Conservation (phyloP, 805 yeast species). For the Suhomyces vadensis region DNA sequence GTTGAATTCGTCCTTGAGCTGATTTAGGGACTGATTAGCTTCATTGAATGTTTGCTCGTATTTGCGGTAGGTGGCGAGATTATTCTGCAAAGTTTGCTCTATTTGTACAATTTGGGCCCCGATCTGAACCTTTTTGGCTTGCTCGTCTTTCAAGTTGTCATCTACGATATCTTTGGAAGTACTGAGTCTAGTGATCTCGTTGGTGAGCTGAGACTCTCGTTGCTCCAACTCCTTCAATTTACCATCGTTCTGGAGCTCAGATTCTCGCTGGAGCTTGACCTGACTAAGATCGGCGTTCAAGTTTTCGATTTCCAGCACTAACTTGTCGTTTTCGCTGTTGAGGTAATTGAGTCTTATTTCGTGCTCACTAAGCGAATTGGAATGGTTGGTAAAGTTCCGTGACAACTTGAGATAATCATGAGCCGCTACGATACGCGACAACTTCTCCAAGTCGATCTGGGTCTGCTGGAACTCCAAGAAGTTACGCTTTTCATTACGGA, state of each 20-base stretch:
- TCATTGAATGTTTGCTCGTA: constrained; percentile 48
- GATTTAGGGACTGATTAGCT: constrained; percentile 45
- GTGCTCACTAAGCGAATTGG: constrained; percentile 43
- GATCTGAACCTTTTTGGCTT: constrained; percentile 31
- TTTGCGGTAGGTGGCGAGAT: constrained; percentile 35
- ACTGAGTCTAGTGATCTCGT: constrained; percentile 65
- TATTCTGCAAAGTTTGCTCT: constrained; percentile 32
- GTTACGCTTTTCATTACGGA: constrained; percentile 77
- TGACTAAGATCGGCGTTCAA: constrained; percentile 61
- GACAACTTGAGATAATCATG: constrained; percentile 59
- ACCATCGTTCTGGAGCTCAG: constrained; percentile 62
- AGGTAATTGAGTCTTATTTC: constrained; percentile 43
- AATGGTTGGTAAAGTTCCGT: constrained; percentile 43
- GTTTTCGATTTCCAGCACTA: constrained; percentile 55
- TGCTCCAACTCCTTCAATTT: constrained; percentile 59
- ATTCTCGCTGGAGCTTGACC: constrained; percentile 52
- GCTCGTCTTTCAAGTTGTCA: constrained; percentile 61
- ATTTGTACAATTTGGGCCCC: constrained; percentile 36
- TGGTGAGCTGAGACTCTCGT: constrained; percentile 55
- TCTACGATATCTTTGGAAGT: constrained; percentile 60
- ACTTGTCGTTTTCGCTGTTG: constrained; percentile 44
- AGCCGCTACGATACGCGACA: constrained; percentile 72
- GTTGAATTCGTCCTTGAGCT: constrained; percentile 47
- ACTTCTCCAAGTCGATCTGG: constrained; percentile 75
- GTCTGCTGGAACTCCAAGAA: constrained; percentile 85